Evolutionary conservation across 2,329 filamentous ascomycete genomes (phyloP).

Genomic region (Epichloe amarillans): DNA sequence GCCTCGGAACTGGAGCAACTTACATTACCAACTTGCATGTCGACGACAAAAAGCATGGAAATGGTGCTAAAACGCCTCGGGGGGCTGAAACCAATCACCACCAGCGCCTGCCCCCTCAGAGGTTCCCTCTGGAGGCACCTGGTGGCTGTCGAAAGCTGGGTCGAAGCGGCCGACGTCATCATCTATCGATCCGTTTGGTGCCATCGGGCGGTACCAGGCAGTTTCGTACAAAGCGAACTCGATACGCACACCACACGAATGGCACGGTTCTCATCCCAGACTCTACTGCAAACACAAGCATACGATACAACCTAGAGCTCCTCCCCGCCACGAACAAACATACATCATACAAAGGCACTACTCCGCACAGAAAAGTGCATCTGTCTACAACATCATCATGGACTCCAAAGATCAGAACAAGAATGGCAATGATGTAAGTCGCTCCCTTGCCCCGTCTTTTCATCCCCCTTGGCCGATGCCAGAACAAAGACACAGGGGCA

Average conservation of each 20-base stretch:
- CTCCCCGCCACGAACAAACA: background rate
- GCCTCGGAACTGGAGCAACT: too few relatives aligned
- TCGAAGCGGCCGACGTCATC: constrained; percentile 4
- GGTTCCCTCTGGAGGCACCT: background rate
- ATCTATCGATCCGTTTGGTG: background rate
- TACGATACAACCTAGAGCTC: background rate
- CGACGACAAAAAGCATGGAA: too few relatives aligned
- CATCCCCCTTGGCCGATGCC: background rate
- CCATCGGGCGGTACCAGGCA: background rate
- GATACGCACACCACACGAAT: background rate
- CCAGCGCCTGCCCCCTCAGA: background rate
- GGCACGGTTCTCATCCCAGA: background rate
- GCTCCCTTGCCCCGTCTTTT: background rate
- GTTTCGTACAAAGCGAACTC: background rate
- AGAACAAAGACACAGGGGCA: background rate
- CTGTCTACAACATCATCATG: constrained; percentile 6
- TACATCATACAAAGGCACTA: background rate
- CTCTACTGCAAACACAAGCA: too few relatives aligned
- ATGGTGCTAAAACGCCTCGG: too few relatives aligned
- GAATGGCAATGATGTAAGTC: constrained; percentile 8
- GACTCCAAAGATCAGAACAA: constrained; percentile 11
- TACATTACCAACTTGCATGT: too few relatives aligned
- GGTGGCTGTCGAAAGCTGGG: background rate
- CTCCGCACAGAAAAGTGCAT: too few relatives aligned
- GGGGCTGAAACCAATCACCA: background rate